phyloP scores from a whole-genome alignment of 805 yeast genomes.

The Spathaspora sp. region DNA sequence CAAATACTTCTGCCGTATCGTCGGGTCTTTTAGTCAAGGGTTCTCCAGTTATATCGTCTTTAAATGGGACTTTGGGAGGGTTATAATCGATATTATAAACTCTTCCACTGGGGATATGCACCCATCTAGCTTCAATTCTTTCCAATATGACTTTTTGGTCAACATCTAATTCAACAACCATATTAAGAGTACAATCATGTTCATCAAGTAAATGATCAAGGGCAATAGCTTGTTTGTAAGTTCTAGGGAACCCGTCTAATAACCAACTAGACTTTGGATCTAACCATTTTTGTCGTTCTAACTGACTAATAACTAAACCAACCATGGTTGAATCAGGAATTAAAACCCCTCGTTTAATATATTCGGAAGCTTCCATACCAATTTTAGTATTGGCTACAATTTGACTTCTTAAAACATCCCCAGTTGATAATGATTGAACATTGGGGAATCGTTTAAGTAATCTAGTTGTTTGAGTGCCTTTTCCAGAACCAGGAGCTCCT shows the following conservation, averaged over 20 bases:
- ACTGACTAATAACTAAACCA: slow-evolving; percentile 48
- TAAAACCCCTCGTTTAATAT: slow-evolving; percentile 60
- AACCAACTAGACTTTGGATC: slow-evolving; percentile 55
- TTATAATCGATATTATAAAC: slow-evolving; percentile 82
- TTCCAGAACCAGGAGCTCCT: slow-evolving; percentile 96
- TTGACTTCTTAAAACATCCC: slow-evolving; percentile 74
- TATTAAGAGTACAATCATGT: slow-evolving; percentile 47
- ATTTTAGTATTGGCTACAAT: slow-evolving; percentile 50
- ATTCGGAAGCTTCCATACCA: slow-evolving; percentile 54
- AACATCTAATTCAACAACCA: slow-evolving; percentile 84
- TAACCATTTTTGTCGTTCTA: slow-evolving; percentile 42
- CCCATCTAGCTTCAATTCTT: slow-evolving; percentile 81
- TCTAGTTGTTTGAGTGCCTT: slow-evolving; percentile 81
- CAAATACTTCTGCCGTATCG: slow-evolving; percentile 74
- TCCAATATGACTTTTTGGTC: slow-evolving; percentile 80
- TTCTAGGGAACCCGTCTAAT: slow-evolving; percentile 91
- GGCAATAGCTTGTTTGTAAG: slow-evolving; percentile 63
- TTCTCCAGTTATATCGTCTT: slow-evolving; percentile 89
- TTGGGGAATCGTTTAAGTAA: slow-evolving; percentile 51
- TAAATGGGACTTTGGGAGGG: slow-evolving; percentile 80
- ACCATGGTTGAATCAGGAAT: slow-evolving; percentile 75
- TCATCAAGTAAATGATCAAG: slow-evolving; percentile 44
- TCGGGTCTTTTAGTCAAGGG: slow-evolving; percentile 75
- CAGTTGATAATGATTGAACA: slow-evolving; percentile 69
- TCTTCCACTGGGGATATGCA: slow-evolving; percentile 81